Percentiles rank a stretch among this genome's conserved stretches.
Conservation (phyloP, 495 filamentous ascomycete genomes). For the Trypethelium eluteriae region DNA sequence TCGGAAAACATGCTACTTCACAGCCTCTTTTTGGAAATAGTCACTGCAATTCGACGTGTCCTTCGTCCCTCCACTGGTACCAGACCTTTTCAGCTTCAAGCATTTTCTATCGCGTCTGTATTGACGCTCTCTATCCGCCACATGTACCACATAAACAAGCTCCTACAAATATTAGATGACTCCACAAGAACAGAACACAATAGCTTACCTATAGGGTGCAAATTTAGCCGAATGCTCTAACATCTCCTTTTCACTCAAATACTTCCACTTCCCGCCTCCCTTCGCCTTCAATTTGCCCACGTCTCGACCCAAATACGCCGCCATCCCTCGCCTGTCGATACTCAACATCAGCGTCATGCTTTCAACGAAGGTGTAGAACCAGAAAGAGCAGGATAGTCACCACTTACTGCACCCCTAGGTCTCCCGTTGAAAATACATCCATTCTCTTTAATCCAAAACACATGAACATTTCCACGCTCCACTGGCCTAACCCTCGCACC, state of each 20-base stretch:
- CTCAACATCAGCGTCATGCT: conserved; percentile 11
- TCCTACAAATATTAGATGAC: conserved; percentile 39
- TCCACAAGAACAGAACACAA: conserved; percentile 18
- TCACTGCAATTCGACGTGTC: background rate
- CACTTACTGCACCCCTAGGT: conserved; percentile 81
- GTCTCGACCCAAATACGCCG: conserved; percentile 75
- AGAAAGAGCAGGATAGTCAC: background rate
- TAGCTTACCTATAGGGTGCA: conserved; percentile 66
- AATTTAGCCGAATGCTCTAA: conserved; percentile 70
- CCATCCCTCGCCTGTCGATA: conserved; percentile 64
- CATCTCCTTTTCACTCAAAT: conserved; percentile 93
- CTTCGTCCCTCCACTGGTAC: background rate
- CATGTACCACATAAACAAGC: conserved; percentile 85
- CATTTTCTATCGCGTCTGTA: background rate
- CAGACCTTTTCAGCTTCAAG: background rate
- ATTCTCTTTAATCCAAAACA: conserved; percentile 83
- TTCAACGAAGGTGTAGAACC: background rate
- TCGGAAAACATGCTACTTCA: background rate
- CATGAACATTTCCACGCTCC: conserved; percentile 97
- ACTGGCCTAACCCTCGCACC: conserved; percentile 77
- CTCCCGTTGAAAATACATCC: conserved; percentile 88
- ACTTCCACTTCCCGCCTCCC: conserved; percentile 88
- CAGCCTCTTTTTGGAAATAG: background rate
- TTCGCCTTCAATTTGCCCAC: conserved; percentile 75
- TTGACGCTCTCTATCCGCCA: conserved; percentile 63